These are phyloP conservation scores for Linnemannia exigua DNA, from an alignment of 192 early-diverging fungal species.

Conservation along the genomic window DNA sequence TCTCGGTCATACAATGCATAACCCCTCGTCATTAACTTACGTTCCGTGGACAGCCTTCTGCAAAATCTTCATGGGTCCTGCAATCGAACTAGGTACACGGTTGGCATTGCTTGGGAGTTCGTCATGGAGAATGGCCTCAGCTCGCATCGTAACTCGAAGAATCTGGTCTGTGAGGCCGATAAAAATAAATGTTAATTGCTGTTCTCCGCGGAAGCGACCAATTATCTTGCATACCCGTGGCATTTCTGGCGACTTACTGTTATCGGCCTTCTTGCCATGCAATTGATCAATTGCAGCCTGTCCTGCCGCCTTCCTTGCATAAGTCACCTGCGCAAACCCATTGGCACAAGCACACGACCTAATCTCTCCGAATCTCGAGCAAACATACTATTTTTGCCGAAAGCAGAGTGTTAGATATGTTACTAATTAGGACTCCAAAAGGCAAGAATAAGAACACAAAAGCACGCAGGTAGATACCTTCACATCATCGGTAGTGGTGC, in stretches of 20 bases:
- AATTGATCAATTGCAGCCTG: slow-evolving; percentile 60
- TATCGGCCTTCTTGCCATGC: slow-evolving; percentile 62
- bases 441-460: not conserved
- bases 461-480: slow-evolving; percentile 55
- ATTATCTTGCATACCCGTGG: not conserved
- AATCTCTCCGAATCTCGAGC: slow-evolving; percentile 51
- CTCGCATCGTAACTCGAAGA: slow-evolving; percentile 38
- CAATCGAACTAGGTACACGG: slow-evolving; percentile 25
- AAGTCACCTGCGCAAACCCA: slow-evolving; percentile 66
- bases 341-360: slow-evolving; percentile 54
- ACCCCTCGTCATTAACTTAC: slow-evolving; percentile 45
- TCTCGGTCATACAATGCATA: not conserved
- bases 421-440: not conserved
- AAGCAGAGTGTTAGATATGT: not conserved
- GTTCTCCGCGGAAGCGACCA: too few species aligned
- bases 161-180: slow-evolving; percentile 22
- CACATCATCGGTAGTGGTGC: slow-evolving; percentile 65
- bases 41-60: slow-evolving; percentile 51
- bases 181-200: not conserved
- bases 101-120: not conserved
- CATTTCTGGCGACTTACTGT: slow-evolving; percentile 47
- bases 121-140: slow-evolving; percentile 38
- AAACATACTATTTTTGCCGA: slow-evolving; percentile 48
- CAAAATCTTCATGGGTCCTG: slow-evolving; percentile 53
- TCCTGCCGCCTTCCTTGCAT: slow-evolving; percentile 57